A percentile compares a stretch with the other conserved stretches of the same genome.
phyloP scores from a whole-genome alignment of 106 monocot genomes.

The Amphibolis antarctica region DNA sequence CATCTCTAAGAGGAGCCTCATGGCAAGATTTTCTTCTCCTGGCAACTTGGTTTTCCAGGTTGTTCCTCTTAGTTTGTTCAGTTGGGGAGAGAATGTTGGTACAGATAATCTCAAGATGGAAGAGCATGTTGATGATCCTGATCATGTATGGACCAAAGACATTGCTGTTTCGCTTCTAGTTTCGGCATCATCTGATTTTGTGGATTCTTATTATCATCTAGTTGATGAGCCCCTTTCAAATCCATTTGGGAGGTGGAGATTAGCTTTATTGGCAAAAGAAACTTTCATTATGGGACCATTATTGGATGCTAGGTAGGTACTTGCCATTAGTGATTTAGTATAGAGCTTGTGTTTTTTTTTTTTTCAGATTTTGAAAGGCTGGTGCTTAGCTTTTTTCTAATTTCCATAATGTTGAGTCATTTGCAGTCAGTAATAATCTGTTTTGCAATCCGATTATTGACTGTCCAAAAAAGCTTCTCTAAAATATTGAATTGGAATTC shows the following conservation, averaged over 20 bases:
- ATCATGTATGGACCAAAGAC: conserved; percentile 11
- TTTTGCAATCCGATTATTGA: not conserved
- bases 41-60: conserved; percentile 36
- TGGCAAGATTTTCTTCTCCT: conserved; percentile 42
- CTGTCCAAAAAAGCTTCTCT: not conserved
- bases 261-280: conserved; percentile 38
- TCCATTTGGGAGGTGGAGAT: conserved; percentile 41
- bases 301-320: conserved; percentile 60
- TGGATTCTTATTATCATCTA: conserved; percentile 17
- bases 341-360: not conserved
- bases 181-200: conserved; percentile 29
- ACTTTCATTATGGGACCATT: conserved; percentile 32
- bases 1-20: conserved; percentile 30
- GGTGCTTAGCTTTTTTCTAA: not conserved
- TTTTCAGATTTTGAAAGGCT: not conserved
- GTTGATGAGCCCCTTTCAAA: conserved; percentile 1
- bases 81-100: conserved; percentile 16
- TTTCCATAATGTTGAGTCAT: not conserved
- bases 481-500: not conserved
- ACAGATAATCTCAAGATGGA: conserved; percentile 3
- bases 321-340: not conserved
- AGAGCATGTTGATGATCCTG: conserved; percentile 5
- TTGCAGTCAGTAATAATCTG: not conserved
- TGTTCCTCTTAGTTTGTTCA: conserved; percentile 45
- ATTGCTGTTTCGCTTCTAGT: conserved; percentile 56